Base-by-base conservation (phyloP, 2,329 filamentous ascomycete genomes). In the Albophoma yamanashiensis region DNA sequence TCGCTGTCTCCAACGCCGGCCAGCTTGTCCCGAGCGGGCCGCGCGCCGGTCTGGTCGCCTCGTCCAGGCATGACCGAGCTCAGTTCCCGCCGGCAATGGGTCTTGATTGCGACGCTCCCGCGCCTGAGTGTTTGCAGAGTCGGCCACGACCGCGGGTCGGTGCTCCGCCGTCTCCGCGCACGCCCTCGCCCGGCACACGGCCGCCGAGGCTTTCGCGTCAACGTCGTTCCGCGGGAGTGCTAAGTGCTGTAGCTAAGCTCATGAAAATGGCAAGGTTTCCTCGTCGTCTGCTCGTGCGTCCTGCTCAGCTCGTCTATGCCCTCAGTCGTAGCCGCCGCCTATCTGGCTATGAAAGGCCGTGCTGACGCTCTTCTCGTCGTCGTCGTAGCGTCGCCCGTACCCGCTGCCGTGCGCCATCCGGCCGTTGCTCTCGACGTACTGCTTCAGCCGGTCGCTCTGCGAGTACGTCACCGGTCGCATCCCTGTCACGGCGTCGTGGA, bases 331-430 rank as follows among this genome's bases (percentile, higher is more conserved):
- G 62, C 80, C 79, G 25, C 81, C 79, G 64, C 91, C 92, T 66
- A 97, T 86, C 75, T 97, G 94, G 77, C 92, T 97, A 63, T 93
- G 92, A 77, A 97, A 99, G 56, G 92, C 92, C 58, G 94, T 97
- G 70, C 91, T 96, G 69, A 97, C 86, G 75, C 93, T 97, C 76
- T 94, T 91, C 69, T 94, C 91, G 71, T 97, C 94, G 66, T 99
- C 94, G 66, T 99, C 94, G 63, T 88, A 85, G 58, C 79, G 81
- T 67, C 87, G 88, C 58, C 84, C 87, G 69, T 84, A 91, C 58
- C 87, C 85, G 71, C 87, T 90, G 64, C 82, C 79, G 36, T 80
- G 81, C 53, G 85, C 85, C 63, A 84, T 79, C 57, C 89, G 89
- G 12, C 88, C 87, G 62, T 88, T 89, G 66, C 87, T 91, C 74